A percentile compares a stretch with the other conserved stretches of the same genome.
These are phyloP conservation scores for Calcarisporium arbuscula DNA, from an alignment of 2,329 filamentous ascomycete species.

Conservation along the genomic window DNA sequence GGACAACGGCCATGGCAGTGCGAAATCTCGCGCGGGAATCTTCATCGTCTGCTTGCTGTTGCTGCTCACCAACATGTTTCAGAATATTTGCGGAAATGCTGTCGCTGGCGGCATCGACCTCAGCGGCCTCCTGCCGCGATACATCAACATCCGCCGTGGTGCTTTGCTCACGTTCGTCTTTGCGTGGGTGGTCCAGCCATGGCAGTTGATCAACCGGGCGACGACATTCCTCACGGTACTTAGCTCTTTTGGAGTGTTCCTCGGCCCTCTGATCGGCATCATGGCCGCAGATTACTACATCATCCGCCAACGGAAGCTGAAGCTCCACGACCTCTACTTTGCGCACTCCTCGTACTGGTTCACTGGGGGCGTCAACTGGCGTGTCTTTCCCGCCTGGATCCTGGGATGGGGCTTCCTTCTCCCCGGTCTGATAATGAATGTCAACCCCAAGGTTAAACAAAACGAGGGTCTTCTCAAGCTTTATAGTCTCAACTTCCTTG, in stretches of 20 bases:
- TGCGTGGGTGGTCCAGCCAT: conserved; percentile 30
- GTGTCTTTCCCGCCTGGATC: too few relatives aligned
- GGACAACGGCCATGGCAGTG: conserved; percentile 19
- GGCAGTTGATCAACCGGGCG: conserved; percentile 30
- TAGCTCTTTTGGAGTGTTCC: conserved; percentile 29
- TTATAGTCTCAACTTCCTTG: conserved; percentile 32
- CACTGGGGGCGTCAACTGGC: conserved; percentile 32
- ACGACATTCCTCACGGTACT: conserved; percentile 29
- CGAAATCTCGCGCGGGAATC: conserved; percentile 27
- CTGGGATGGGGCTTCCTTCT: too few relatives aligned
- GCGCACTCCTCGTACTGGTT: conserved; percentile 31
- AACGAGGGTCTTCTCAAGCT: conserved; percentile 30
- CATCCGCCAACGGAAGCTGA: conserved; percentile 26
- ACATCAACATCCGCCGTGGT: conserved; percentile 31
- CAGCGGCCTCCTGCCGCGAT: conserved; percentile 29
- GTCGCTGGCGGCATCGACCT: conserved; percentile 32
- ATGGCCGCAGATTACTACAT: conserved; percentile 30
- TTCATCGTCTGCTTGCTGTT: conserved; percentile 33
- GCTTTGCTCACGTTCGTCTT: conserved; percentile 29
- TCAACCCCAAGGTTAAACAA: conserved; percentile 26
- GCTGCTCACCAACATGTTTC: conserved; percentile 29
- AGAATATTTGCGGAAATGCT: conserved; percentile 30
- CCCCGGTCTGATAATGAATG: conserved; percentile 35
- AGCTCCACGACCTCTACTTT: conserved; percentile 28
- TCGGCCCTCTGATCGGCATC: conserved; percentile 33